These are phyloP conservation scores for Oryza punctata DNA, from an alignment of 176 grass and related monocot genomes.

Conservation along the genomic window DNA sequence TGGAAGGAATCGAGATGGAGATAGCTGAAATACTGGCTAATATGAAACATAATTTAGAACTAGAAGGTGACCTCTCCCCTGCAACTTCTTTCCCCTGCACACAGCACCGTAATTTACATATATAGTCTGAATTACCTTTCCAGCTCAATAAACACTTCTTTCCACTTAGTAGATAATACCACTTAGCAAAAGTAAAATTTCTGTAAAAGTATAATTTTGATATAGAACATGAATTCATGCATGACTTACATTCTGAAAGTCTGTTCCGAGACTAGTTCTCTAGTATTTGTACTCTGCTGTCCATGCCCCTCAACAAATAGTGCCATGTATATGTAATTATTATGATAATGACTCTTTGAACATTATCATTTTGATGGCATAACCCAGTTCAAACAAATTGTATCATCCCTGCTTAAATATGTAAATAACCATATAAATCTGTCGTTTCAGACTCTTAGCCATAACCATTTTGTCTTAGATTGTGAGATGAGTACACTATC, in stretches of 20 bases:
- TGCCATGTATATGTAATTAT: background rate
- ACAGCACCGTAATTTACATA: background rate
- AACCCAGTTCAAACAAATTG: background rate
- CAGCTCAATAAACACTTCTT: background rate
- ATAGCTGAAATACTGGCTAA: background rate
- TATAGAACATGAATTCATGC: background rate
- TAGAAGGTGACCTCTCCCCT: background rate
- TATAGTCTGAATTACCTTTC: background rate
- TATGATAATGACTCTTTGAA: background rate
- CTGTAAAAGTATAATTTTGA: background rate
- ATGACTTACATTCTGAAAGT: background rate
- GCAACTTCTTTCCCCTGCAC: background rate
- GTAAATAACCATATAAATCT: background rate
- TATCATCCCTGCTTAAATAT: background rate
- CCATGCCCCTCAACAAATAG: background rate
- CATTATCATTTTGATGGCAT: background rate
- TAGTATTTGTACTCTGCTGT: background rate
- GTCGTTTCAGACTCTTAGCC: background rate
- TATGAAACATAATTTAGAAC: background rate
- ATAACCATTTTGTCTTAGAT: background rate
- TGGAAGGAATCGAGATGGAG: background rate
- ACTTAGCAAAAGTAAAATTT: background rate
- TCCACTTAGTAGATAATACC: background rate
- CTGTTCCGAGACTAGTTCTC: background rate
- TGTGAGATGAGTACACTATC: too few species aligned